These are phyloP conservation scores for Penicillium occitanis DNA, from an alignment of 2,329 filamentous ascomycete species.

Conservation along the genomic window DNA sequence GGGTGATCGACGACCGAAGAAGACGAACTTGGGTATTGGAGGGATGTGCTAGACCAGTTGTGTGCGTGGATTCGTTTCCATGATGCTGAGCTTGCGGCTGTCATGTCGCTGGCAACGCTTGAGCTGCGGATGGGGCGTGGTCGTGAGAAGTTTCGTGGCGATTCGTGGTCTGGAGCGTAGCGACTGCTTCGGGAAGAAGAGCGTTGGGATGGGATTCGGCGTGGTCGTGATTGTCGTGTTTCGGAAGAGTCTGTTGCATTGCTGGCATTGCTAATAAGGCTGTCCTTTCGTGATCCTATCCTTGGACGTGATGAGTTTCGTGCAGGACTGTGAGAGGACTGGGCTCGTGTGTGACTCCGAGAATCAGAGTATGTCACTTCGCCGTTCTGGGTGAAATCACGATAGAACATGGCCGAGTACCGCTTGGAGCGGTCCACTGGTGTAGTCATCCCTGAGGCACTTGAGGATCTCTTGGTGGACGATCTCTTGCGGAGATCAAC, in stretches of 20 bases:
- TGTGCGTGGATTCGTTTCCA: conserved; percentile 9
- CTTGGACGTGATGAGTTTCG: conserved; percentile 12
- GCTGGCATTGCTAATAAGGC: background rate
- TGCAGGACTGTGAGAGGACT: conserved; percentile 10
- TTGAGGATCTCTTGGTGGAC: conserved; percentile 19
- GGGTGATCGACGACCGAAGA: conserved; percentile 4
- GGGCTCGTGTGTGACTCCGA: conserved; percentile 11
- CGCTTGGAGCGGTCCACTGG: conserved; percentile 18
- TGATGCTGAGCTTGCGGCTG: conserved; percentile 12
- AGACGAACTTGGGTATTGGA: conserved; percentile 15
- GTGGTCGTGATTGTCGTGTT: conserved; percentile 1
- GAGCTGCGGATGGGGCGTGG: conserved; percentile 17
- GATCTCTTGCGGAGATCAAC: conserved; percentile 10
- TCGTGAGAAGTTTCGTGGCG: conserved; percentile 11
- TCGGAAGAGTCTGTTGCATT: background rate
- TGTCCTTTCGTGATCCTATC: conserved; percentile 1
- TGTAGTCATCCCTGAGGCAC: conserved; percentile 12
- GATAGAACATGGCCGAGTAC: conserved; percentile 18
- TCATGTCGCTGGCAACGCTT: conserved; percentile 15
- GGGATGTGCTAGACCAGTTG: conserved; percentile 10
- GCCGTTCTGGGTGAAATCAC: conserved; percentile 9
- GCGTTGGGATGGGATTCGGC: conserved; percentile 17
- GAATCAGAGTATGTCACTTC: conserved; percentile 10
- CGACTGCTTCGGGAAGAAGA: conserved; percentile 13
- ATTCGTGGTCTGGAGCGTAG: background rate